Base-by-base conservation (phyloP, 78 protist genomes). In the Mantamonas sphyraenae region DNA sequence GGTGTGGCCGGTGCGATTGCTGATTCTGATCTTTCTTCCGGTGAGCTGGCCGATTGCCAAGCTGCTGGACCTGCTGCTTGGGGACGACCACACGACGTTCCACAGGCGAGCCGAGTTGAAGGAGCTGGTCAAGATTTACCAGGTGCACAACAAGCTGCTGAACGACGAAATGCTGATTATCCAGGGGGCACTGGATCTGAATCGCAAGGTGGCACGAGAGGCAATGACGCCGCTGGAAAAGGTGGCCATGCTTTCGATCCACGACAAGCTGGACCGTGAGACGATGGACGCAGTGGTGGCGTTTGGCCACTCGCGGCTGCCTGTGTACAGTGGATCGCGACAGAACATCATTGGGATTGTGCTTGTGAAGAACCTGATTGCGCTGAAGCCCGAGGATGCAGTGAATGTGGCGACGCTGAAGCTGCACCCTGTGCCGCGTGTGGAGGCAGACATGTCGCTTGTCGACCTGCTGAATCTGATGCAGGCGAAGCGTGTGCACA, bases 41-140 rank as follows among this genome's bases (percentile, higher is more conserved):
- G 1, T 70, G 26, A 56, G 78, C 28, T 47, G 34, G 26, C 84
- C 85, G 10, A 62, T 84, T 43, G 9, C 78, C 19, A 0, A 22
- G 60, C 16, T 30, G 16, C 83, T 86, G 43, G 84, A 86, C 56
- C 19, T 0, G 58, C 30, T 73, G 22, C 74, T 86, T 3, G 91
- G 86, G 20, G 42, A 55, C 0, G 82, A 79, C 53, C 68, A 72
- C 10, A 57, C 74, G 2, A 71, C 74, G 5, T 8, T 74, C 62
- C 76, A 58, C 72, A 28, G 73, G 26, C 10, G 79, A 26, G 55
- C 69, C 24, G 69, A 81, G 68, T 37, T 81, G 34, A 74, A 74
- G 33, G 72, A 37, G n/a, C 30, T 81, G 12, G 40, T 81, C 28
- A 8, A 45, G n/a, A 42, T 81, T 60, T 77, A 81, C 57, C 62